phyloP scores from a whole-genome alignment of 106 monocot genomes.

The Allium cepa region DNA sequence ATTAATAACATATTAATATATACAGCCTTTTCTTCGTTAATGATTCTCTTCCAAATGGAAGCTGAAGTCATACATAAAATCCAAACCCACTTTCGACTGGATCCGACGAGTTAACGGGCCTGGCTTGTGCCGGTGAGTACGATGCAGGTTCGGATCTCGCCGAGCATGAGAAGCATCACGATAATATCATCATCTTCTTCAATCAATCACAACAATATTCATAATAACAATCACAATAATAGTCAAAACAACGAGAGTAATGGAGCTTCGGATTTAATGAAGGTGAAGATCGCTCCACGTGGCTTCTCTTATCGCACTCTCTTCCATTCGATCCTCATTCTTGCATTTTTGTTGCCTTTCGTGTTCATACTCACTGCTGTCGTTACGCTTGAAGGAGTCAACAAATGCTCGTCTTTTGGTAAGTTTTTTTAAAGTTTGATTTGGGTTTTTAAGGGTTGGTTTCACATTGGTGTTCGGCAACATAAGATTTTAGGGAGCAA shows the following conservation, averaged over 20 bases:
- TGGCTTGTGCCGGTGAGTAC: constrained; percentile 3
- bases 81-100: background rate
- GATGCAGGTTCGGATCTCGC: constrained; percentile 63
- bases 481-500: background rate
- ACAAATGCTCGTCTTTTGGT: constrained; percentile 68
- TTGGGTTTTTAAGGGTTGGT: background rate
- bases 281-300: constrained; percentile 52
- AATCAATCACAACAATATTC: background rate
- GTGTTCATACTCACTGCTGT: constrained; percentile 63
- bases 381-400: constrained; percentile 58
- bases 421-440: constrained; percentile 2
- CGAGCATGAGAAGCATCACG: constrained; percentile 72
- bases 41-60: no score
- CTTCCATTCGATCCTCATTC: constrained; percentile 47
- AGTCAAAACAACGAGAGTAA: constrained; percentile 19
- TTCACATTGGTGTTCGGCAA: background rate
- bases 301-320: constrained; percentile 56
- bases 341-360: constrained; percentile 56
- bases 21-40: no score
- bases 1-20: no score
- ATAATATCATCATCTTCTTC: constrained; percentile 21
- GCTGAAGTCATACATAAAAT: background rate
- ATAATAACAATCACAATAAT: background rate
- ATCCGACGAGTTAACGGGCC: constrained; percentile 2
- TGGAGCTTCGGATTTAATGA: constrained; percentile 70